Base-by-base conservation (phyloP, 2,329 filamentous ascomycete genomes). In the Venturia asperata region DNA sequence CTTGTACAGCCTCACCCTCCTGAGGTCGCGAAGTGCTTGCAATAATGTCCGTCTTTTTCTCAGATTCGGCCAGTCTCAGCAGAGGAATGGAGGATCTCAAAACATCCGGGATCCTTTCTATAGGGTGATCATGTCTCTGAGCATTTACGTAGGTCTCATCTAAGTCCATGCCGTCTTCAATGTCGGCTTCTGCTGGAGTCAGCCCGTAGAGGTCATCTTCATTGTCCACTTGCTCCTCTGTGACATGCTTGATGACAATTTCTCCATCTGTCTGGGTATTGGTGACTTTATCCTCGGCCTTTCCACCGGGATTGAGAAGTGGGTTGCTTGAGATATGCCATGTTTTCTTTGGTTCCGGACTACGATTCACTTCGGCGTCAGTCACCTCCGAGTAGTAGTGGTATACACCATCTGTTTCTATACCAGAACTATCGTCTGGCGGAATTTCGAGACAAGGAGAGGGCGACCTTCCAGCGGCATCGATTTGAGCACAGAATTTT, bases 401-500 rank as follows among this genome's bases (percentile, higher is more conserved):
- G 17, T 34, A 17, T 19, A 17, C 49, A 34, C 3, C 24, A 17
- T 34, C 49, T 10, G 15, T 24, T 30, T 21, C n/a, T 19, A 34
- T 34, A 34, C 30, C 30, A 34, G 30, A 34, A 34, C 30, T 34
- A 34, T 34, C 30, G 30, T 34, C 30, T 34, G 3, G 30, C 30
- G 27, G 13, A 5, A 58, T 58, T n/a, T 58, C 52, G 19, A 15
- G 24, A 58, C 52, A 58, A 9, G 52, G 52, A 34, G 52, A 58
- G 5, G 52, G 52, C 27, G 30, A 58, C 17, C 30, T 37, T 3
- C 52, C 52, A 37, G 52, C 52, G 19, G 52, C 52, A 37, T 58
- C 52, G 52, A 58, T 58, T 58, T 13, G 15, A 37, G 52, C 52
- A 21, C 52, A 58, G 30, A 58, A 58, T 7, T 34, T 58, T 15